phyloP scores from a whole-genome alignment of 768 basidiomycete genomes.

The Leccinum arenicola region DNA sequence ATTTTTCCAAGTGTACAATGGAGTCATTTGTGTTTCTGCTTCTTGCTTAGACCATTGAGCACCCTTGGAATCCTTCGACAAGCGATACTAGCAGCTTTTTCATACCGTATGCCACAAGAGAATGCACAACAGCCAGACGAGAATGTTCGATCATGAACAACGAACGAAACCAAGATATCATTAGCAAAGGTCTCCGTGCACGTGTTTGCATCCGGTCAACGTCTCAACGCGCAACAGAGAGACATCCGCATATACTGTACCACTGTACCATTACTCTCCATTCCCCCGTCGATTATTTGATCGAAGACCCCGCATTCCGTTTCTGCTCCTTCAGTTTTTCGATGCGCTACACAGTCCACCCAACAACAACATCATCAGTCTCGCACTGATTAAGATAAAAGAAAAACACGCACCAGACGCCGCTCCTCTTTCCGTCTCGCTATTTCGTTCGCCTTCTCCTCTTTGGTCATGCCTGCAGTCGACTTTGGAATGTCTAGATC shows the following conservation, averaged over 20 bases:
- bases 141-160: no score
- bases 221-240: neutral
- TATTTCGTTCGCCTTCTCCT: constrained; percentile 94
- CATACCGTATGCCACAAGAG: no score
- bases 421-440: constrained; percentile 88
- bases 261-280: neutral
- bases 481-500: constrained; percentile 24
- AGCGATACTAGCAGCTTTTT: no score
- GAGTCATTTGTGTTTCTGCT: no score
- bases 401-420: constrained; percentile 59
- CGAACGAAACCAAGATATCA: no score
- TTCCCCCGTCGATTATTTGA: neutral
- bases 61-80: no score
- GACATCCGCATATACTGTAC: neutral
- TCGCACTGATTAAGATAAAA: no score
- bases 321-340: constrained; percentile 82
- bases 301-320: constrained; percentile 38
- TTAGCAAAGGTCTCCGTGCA: neutral
- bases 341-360: constrained; percentile 50
- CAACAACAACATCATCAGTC: neutral
- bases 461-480: constrained; percentile 64
- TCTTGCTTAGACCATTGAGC: no score
- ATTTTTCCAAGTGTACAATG: no score
- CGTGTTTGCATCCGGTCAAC: neutral
- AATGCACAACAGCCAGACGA: no score